Percentiles rank a stretch among this genome's conserved stretches.
Conservation (phyloP, 176 grass and related monocot genomes). For the sorghum (Sorghum bicolor) region Sorghum_bicolor_NCBIv3 NC_012874.2:65512501-65513000, state of each 20-base stretch:
- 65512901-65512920: slow-evolving; percentile 40
- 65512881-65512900: slow-evolving; percentile 78
- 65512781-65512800: slow-evolving; percentile 40
- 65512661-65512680: background rate
- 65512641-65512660: background rate
- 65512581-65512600: background rate
- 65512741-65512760: background rate
- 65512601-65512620: background rate
- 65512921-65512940: slow-evolving; percentile 33
- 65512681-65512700: background rate
- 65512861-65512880: slow-evolving; percentile 69
- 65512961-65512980: background rate
- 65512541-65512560: background rate
- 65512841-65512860: slow-evolving; percentile 67
- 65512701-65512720: background rate
- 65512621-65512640: background rate
- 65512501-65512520: background rate
- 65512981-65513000: slow-evolving; percentile 13
- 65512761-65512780: background rate
- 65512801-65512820: slow-evolving; percentile 35
- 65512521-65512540: background rate
- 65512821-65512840: slow-evolving; percentile 52
- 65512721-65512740: background rate
- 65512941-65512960: background rate
- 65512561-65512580: background rate